Conservation (phyloP, 257 asterid species). For the Capsicum rhomboideum region DNA sequence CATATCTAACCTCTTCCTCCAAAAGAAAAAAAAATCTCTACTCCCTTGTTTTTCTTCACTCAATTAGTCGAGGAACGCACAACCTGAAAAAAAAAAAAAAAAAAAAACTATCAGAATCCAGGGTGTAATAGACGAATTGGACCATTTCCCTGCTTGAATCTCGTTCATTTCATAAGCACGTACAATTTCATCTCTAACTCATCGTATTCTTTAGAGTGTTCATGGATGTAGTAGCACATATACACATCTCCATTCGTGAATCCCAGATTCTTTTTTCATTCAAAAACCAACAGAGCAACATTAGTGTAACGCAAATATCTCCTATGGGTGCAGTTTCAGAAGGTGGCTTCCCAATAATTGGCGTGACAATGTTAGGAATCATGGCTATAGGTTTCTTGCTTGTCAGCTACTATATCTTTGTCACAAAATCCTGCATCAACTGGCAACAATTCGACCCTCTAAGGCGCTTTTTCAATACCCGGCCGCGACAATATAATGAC, state of each 20-base stretch:
- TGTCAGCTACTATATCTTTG: constrained; percentile 59
- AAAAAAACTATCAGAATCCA: neutral
- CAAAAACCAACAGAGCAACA: constrained; percentile 15
- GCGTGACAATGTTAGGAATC: constrained; percentile 58
- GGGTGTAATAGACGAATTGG: no score
- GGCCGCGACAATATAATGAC: constrained; percentile 17
- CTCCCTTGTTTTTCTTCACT: neutral
- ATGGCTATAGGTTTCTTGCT: constrained; percentile 52
- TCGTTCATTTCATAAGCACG: neutral
- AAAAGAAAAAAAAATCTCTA: neutral
- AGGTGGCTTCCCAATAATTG: constrained; percentile 64
- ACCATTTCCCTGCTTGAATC: neutral
- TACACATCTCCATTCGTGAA: constrained; percentile 10
- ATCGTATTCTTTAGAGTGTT: neutral
- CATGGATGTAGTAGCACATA: constrained; percentile 23
- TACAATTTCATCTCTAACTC: neutral
- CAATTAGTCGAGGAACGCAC: neutral
- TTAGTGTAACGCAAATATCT: constrained; percentile 9
- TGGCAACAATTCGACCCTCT: constrained; percentile 63
- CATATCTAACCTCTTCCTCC: neutral
- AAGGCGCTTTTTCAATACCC: constrained; percentile 35
- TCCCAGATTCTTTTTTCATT: constrained; percentile 25
- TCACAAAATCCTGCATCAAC: constrained; percentile 61
- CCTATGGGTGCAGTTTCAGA: constrained; percentile 24
- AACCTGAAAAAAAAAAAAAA: neutral